Percentiles rank a stretch among this genome's conserved stretches.
Evolutionary conservation across 257 asterid genomes (phyloP).

Genomic region (Solanum chmielewskii): DNA sequence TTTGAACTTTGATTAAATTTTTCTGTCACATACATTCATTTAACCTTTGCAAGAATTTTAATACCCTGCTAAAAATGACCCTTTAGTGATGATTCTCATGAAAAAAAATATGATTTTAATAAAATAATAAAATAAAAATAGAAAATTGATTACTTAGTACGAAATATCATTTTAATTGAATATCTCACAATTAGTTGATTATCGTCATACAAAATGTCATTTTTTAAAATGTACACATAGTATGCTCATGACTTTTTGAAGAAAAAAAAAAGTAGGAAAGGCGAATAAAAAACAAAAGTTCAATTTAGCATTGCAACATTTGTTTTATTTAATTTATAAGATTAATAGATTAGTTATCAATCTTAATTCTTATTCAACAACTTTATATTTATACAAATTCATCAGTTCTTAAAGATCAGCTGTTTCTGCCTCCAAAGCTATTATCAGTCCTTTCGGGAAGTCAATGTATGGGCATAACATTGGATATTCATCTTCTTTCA

Average conservation of each 20-base stretch:
- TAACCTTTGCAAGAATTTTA: not conserved
- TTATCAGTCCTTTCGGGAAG: conserved; percentile 35
- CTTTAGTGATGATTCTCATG: not conserved
- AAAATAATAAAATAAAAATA: not conserved
- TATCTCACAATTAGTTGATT: not conserved
- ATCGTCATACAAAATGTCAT: not conserved
- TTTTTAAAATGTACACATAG: too few species aligned
- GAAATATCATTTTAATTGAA: not conserved
- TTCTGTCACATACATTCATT: not conserved
- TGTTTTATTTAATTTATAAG: not conserved
- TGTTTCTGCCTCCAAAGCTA: conserved; percentile 26
- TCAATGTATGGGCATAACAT: conserved; percentile 54
- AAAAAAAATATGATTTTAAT: too few species aligned
- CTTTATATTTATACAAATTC: not conserved
- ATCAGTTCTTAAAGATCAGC: not conserved
- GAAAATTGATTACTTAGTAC: not conserved
- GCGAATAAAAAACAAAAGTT: not conserved
- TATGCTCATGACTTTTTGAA: not conserved
- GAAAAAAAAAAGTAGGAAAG: not conserved
- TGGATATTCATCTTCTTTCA: conserved; percentile 41
- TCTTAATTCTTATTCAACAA: not conserved
- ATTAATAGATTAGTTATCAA: too few species aligned
- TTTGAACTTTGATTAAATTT: not conserved
- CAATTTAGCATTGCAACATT: not conserved
- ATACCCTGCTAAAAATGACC: not conserved